Base-by-base conservation (phyloP, 306 rosid genomes). In the Sesbania bispinosa region DNA sequence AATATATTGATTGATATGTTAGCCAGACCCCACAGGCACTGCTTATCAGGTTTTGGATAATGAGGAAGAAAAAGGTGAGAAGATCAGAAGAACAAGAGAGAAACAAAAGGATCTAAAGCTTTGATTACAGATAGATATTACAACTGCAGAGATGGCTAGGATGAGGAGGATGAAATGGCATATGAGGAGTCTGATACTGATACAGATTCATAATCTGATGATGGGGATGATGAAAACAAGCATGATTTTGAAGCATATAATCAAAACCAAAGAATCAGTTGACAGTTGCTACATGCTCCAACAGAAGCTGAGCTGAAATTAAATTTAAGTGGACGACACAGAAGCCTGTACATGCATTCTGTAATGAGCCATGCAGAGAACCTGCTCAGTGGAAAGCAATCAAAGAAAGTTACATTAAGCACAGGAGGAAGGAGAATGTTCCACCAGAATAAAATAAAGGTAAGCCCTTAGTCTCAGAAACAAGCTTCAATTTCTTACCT, bases 1-100 rank as follows among this genome's bases (percentile, higher is more conserved):
- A 84, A 88, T 71, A 84, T 92, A 61, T 81, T 88, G 79, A 78
- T 83, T n/a, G n/a, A 23, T 82, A 82, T 74, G 93, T n/a, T n/a
- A 89, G 78, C 93, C 96, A 33, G 29, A 87, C 67, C 79, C 83
- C 7, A 79, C 67, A n/a, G n/a, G n/a, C n/a, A n/a, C n/a, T 13
- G 74, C 64, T 47, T 78, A 75, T 35, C 69, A 79, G 14, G 59
- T 63, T 46, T 60, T 84, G 61, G 86, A 80, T 76, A 75, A 78
- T 6, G 80, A 84, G 62, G 86, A 77, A 26, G 79, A 79, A 61
- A 75, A 76, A 70, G n/a, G 29, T 30, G 74, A 72, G 2, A 78
- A 77, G 59, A 76, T n/a, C n/a, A n/a, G n/a, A n/a, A n/a, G n/a
- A n/a, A 23, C 2, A 16, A 14, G 6, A 53, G 62, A 32, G 26